These are phyloP conservation scores for Murraya koenigii DNA, from an alignment of 345 rosid genomes.

Conservation along the genomic window DNA sequence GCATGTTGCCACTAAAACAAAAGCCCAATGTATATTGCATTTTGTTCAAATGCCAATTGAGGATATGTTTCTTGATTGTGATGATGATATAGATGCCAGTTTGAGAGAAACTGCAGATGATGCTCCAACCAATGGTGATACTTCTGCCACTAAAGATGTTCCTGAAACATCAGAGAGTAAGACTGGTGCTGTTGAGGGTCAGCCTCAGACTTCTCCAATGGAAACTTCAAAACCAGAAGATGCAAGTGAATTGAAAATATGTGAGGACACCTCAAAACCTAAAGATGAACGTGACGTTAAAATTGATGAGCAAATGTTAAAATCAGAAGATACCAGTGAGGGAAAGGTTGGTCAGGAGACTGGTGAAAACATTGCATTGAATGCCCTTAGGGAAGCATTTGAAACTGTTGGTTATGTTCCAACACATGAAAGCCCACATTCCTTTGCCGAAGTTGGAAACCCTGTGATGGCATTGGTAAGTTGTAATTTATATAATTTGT, in stretches of 20 bases:
- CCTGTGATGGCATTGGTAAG: conserved; percentile 99
- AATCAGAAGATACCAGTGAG: conserved; percentile 38
- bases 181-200: conserved; percentile 42
- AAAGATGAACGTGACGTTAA: conserved; percentile 35
- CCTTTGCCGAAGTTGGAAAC: conserved; percentile 93
- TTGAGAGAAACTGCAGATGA: conserved; percentile 49
- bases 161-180: conserved; percentile 54
- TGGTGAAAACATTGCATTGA: conserved; percentile 56
- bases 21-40: conserved; percentile 96
- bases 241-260: conserved; percentile 39
- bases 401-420: conserved; percentile 71
- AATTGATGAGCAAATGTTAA: conserved; percentile 36
- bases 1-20: conserved; percentile 97
- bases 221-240: conserved; percentile 60
- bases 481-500: conserved; percentile 7
- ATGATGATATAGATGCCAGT: conserved; percentile 36
- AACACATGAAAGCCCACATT: conserved; percentile 56
- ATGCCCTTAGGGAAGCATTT: conserved; percentile 85
- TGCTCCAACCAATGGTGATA: conserved; percentile 32
- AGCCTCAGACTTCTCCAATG: conserved; percentile 31
- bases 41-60: conserved; percentile 98
- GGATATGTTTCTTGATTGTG: conserved; percentile 67
- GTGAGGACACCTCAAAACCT: conserved; percentile 39
- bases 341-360: conserved; percentile 35
- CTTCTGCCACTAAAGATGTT: conserved; percentile 42